Evolutionary conservation across 768 basidiomycete genomes (phyloP).

Genomic region (Suillus decipiens): DNA sequence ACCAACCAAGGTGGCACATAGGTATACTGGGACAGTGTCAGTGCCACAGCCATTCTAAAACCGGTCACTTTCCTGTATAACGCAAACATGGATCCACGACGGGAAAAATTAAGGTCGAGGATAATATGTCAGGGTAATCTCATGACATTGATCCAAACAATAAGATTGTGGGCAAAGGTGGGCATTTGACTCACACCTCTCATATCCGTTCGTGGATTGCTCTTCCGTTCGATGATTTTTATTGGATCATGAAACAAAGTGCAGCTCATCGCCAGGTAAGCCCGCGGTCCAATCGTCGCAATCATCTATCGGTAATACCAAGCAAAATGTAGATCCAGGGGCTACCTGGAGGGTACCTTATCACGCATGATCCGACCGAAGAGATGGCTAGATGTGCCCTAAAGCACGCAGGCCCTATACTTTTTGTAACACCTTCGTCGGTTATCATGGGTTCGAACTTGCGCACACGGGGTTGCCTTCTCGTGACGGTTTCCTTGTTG

Average conservation of each 20-base stretch:
- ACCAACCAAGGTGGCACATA: not conserved
- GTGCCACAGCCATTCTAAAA: not conserved
- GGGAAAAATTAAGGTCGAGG: not conserved
- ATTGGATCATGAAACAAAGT: not conserved
- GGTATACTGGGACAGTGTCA: not conserved
- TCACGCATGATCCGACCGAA: constrained; percentile 4
- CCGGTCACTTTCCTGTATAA: not conserved
- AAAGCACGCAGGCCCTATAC: not conserved
- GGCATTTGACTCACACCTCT: not conserved
- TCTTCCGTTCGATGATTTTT: not conserved
- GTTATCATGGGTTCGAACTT: not conserved
- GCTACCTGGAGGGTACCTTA: not conserved
- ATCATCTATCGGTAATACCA: not conserved
- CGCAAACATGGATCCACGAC: not conserved
- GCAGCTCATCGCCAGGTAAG: not conserved
- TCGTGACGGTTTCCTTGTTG: not conserved
- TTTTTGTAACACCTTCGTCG: not conserved
- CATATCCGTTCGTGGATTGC: not conserved
- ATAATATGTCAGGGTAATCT: not conserved
- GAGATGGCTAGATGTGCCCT: not conserved
- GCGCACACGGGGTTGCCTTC: not conserved
- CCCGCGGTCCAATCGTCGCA: not conserved
- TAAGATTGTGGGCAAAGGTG: not conserved
- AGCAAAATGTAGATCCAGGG: not conserved
- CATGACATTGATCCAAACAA: not conserved